Base-by-base conservation (phyloP, 2,329 filamentous ascomycete species). In the Myriosclerotinia duriaeana region DNA sequence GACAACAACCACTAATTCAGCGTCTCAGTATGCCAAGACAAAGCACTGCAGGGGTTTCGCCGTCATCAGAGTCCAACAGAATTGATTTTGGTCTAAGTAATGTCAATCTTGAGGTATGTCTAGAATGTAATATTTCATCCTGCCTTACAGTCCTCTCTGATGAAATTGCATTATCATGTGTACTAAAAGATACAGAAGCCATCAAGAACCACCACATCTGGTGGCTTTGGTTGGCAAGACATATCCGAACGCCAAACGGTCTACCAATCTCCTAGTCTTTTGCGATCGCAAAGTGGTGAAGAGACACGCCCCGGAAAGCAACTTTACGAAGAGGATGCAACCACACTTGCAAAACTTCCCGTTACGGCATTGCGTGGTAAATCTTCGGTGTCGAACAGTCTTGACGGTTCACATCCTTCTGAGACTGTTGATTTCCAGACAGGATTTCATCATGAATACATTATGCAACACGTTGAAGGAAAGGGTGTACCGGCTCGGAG, bases 351-450 rank as follows among this genome's bases (percentile, higher is more conserved):
- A 20, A 44, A 61, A 55, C 14, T 55, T 36, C 44, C 53, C 9
- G 42, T 64, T 44, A 62, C 53, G 42, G 20, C 36, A 42, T 5
- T 64, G 44, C 44, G 52, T 54, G 42, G 40, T 17, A 58, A 44
- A 63, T 55, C 55, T 17, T 53, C 48, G 2, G 12, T 54, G 12
- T 20, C 67, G 9, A 67, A 72, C 17, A 75, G 72, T 50, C 68
- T 70, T 38, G 70, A 73, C 67, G 72, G 71, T 17, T 71, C 70
- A 22, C 48, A 67, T 40, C 67, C 68, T 38, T 71, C 69, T 52
- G 73, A 72, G 38, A 69, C 68, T 12, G 50, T 76, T 46, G 72
- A 74, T 53, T 73, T 75, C 48, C 67, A 71, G 53, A 67, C 68
- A n/a, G 72, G 71, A 36, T 72, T 66, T 53, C 53, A 59, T n/a